These are phyloP conservation scores for Botryotinia calthae DNA, from an alignment of 2,329 filamentous ascomycete genomes.

Conservation along the genomic window DNA sequence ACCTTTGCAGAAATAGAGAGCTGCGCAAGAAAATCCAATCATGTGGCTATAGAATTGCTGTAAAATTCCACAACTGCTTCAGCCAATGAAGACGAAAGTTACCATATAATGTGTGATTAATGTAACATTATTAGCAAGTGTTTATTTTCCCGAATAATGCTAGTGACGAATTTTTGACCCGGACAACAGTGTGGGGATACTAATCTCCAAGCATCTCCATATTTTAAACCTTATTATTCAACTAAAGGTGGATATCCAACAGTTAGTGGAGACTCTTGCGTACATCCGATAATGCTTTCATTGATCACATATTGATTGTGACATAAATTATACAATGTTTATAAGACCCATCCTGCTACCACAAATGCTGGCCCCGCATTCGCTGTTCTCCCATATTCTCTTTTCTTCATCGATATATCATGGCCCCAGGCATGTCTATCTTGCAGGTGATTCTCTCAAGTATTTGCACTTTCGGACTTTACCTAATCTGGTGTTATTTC, in stretches of 20 bases:
- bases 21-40: no score
- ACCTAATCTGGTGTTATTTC: constrained; percentile 18
- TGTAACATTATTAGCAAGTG: no score
- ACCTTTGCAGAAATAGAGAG: no score
- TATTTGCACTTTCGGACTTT: neutral
- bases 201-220: neutral
- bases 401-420: neutral
- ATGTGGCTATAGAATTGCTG: no score
- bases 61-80: no score
- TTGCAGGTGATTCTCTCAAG: neutral
- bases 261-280: neutral
- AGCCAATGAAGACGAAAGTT: no score
- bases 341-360: neutral
- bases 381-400: neutral
- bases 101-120: no score
- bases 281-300: neutral
- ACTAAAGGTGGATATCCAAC: neutral
- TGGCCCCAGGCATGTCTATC: neutral
- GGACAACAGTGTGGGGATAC: neutral
- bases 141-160: no score
- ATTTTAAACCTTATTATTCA: neutral
- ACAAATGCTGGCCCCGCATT: neutral
- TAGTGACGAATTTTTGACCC: neutral
- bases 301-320: neutral
- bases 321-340: neutral